Percentiles rank a stretch among this genome's conserved stretches.
Evolutionary conservation across 495 filamentous ascomycete species (phyloP).

Genomic region (Usnea hakonensis): DNA sequence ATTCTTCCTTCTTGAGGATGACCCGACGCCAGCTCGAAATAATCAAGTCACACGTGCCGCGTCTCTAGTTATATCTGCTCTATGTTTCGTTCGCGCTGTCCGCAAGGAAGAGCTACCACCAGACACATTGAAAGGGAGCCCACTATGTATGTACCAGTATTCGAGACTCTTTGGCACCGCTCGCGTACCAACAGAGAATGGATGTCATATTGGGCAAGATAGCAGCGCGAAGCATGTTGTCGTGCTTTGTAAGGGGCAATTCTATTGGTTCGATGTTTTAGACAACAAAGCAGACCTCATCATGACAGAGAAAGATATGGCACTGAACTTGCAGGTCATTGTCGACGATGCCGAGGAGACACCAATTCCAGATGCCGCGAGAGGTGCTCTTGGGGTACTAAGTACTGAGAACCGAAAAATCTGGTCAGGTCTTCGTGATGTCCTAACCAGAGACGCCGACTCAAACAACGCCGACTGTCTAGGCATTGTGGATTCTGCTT

Average conservation of each 20-base stretch:
- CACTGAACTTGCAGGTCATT: constrained; percentile 86
- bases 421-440: constrained; percentile 86
- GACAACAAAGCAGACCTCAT: constrained; percentile 92
- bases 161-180: constrained; percentile 93
- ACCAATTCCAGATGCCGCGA: constrained; percentile 88
- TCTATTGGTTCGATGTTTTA: constrained; percentile 98
- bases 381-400: constrained; percentile 84
- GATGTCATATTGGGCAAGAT: constrained; percentile 93
- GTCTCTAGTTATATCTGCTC: constrained; percentile 79
- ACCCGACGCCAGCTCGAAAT: constrained; percentile 90
- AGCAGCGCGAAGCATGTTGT: constrained; percentile 81
- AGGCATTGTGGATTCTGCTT: constrained; percentile 85
- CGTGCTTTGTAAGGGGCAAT: constrained; percentile 91
- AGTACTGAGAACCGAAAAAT: constrained; percentile 95
- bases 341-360: constrained; percentile 82
- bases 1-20: constrained; percentile 95
- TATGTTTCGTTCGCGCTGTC: constrained; percentile 90
- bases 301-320: constrained; percentile 93
- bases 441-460: constrained; percentile 74
- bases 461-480: constrained; percentile 95
- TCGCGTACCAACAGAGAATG: constrained; percentile 87
- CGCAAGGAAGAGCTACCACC: constrained; percentile 88
- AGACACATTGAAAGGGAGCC: constrained; percentile 72
- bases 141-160: constrained; percentile 97
- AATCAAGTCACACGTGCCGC: constrained; percentile 94